Conservation (phyloP, 1,139 yeast genomes). For the Debaryomyces psychrophilus region DNA sequence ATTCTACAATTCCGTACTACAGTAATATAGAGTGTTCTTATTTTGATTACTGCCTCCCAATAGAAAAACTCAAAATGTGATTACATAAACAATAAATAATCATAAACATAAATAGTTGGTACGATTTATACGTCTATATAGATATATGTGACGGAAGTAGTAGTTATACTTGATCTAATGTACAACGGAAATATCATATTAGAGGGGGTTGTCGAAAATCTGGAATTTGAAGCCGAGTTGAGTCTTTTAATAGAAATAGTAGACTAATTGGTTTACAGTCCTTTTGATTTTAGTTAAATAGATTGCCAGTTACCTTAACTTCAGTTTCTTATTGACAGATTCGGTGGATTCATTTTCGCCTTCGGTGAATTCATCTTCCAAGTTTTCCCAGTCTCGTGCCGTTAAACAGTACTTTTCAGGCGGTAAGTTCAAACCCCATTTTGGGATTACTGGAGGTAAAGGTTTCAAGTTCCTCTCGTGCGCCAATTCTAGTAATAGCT, state of each 20-base stretch:
- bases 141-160: background rate
- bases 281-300: too few relatives aligned
- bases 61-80: constrained; percentile 3
- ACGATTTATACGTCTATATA: background rate
- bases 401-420: constrained; percentile 97
- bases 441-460: constrained; percentile 87
- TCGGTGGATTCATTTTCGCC: constrained; percentile 17
- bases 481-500: constrained; percentile 84
- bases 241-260: background rate
- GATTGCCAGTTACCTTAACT: background rate
- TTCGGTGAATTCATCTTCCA: constrained; percentile 40
- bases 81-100: background rate
- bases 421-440: constrained; percentile 92
- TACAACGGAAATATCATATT: background rate
- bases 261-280: too few relatives aligned
- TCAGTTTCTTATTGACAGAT: constrained; percentile 4
- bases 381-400: constrained; percentile 69
- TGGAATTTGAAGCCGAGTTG: background rate
- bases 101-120: background rate
- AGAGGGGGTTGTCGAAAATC: background rate
- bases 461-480: constrained; percentile 88
- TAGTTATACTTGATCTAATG: background rate
- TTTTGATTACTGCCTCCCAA: constrained; percentile 9
- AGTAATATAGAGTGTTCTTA: constrained; percentile 7
- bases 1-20: background rate